phyloP scores from a whole-genome alignment of 2,329 filamentous ascomycete species.

The Aspergillus sojae region DNA sequence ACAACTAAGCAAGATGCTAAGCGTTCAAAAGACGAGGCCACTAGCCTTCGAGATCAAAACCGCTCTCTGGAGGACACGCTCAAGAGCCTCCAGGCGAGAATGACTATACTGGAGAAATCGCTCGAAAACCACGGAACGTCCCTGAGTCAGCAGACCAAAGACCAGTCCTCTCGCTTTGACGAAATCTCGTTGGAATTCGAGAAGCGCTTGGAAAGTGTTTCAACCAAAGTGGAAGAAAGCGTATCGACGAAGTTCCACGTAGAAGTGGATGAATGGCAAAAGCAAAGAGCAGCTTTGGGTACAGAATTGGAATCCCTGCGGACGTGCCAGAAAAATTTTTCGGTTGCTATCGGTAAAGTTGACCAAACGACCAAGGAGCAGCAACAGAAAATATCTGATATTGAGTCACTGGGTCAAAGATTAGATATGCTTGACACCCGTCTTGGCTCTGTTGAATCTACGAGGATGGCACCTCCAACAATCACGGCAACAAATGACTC shows the following conservation, averaged over 20 bases:
- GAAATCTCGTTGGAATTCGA: neutral
- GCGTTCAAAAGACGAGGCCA: slow-evolving; percentile 4
- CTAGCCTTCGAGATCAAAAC: slow-evolving; percentile 1
- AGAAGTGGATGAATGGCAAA: slow-evolving; percentile 6
- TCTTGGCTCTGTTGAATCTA: neutral
- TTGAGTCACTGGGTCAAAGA: neutral
- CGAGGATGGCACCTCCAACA: neutral
- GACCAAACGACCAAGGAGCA: slow-evolving; percentile 8
- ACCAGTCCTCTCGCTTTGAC: neutral
- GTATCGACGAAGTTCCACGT: neutral
- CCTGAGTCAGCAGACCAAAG: neutral
- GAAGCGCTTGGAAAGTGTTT: slow-evolving; percentile 1
- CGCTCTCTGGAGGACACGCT: neutral
- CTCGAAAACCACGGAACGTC: neutral
- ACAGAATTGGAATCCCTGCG: slow-evolving; percentile 9
- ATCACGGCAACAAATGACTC: neutral
- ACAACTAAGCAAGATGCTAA: slow-evolving; percentile 4
- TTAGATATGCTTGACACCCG: neutral
- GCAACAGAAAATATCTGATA: neutral
- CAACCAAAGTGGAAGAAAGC: neutral
- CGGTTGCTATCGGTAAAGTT: slow-evolving; percentile 3
- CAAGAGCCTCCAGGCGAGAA: neutral
- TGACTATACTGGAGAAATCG: slow-evolving; percentile 3
- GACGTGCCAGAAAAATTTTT: slow-evolving; percentile 7
- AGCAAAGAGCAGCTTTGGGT: neutral